Evolutionary conservation across 208 protist genomes (phyloP), one percentile per base, ranked within the genome.

Genomic region (Wallacemonas collosoma): DNA sequence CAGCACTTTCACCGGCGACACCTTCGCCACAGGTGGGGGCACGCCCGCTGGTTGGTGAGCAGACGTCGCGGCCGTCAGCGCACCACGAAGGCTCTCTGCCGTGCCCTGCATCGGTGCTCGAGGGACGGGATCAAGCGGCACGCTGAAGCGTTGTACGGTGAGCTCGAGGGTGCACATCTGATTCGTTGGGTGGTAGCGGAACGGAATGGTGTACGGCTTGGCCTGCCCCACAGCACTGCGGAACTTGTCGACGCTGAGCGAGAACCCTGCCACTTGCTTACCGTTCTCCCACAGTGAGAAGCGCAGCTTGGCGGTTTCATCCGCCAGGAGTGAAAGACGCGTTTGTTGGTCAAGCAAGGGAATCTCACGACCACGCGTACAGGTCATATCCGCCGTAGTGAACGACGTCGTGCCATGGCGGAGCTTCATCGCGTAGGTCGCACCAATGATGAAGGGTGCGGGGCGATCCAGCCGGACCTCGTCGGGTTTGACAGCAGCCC

Each of bases 141-240:
- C 67, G 7, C 57, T 4, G 9, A 15, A 7, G 2, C 57, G 69
- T n/a, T n/a, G 71, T 45, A 97, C 86, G 6, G 82, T 79, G 38
- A 97, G 72, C 26, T 94, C 87, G 14, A 97, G 77, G 0, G 80
- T 81, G 39, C 79, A 71, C n/a, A 56, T 48, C 65, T 94, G 90
- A 17, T 86, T 71, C 4, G 89, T 93, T 7, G 93, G 90, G 67
- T 89, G 82, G 71, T 97, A 95, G 50, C 85, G 82, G 57, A 97
- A 97, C 1, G 93, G 93, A 44, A 97, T 92, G 7, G 87, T 73
- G 76, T 94, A 97, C 62, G 89, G 90, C 75, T 91, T 94, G 76
- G 72, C 72, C 68, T 72, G 67, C 0, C 68, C 83, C 43, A 50
- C 41, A 8, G 72, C 48, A 7, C 81, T 68, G 17, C 71, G 71